Conservation (phyloP, 768 basidiomycete genomes). For the Boletus tomentosulus region DNA sequence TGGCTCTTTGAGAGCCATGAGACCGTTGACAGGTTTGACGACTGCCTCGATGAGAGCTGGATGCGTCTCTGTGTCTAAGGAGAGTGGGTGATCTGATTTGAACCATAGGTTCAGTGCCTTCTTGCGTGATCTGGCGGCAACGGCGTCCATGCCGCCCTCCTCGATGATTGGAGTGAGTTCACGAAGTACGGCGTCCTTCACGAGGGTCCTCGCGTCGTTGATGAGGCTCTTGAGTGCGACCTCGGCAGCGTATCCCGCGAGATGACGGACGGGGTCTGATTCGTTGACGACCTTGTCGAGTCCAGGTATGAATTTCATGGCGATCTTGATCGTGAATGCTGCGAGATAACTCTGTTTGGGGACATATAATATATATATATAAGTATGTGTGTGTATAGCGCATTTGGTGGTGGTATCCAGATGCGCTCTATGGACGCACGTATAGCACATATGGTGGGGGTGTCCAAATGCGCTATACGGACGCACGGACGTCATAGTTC, state of each 20-base stretch:
- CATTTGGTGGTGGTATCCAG: no score
- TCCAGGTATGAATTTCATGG: not conserved
- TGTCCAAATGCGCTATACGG: not conserved
- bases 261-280: not conserved
- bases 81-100: not conserved
- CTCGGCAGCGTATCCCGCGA: not conserved
- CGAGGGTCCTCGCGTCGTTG: not conserved
- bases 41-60: not conserved
- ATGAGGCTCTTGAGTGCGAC: not conserved
- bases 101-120: not conserved
- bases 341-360: not conserved
- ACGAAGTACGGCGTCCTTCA: not conserved
- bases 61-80: not conserved
- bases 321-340: not conserved
- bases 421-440: no score
- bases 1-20: no score
- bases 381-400: no score
- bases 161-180: not conserved
- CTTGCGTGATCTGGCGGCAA: not conserved
- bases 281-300: not conserved
- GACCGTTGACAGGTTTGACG: not conserved
- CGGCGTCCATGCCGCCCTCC: not conserved
- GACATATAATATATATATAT: no score
- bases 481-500: not conserved
- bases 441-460: not conserved